Evolutionary conservation across 2,329 filamentous ascomycete species (phyloP).

Genomic region (Talaromyces amestolkiae): DNA sequence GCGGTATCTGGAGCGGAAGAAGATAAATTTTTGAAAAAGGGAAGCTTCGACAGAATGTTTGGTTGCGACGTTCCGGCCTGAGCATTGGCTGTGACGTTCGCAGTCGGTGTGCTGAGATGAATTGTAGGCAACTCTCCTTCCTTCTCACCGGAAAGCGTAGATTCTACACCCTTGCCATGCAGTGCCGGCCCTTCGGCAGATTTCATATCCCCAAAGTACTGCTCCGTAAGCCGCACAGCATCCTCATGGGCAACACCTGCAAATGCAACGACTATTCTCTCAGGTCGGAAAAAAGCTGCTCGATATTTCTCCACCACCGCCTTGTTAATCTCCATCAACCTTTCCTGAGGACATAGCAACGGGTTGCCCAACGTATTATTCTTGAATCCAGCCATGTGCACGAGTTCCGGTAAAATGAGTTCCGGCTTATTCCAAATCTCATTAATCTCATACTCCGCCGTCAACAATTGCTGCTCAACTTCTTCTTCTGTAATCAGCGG

Average conservation of each 20-base stretch:
- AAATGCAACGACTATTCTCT: conserved; percentile 91
- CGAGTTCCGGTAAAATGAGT: conserved; percentile 88
- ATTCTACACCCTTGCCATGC: conserved; percentile 59
- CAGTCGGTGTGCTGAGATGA: conserved; percentile 43
- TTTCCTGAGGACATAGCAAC: conserved; percentile 82
- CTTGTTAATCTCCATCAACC: conserved; percentile 71
- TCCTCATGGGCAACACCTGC: conserved; percentile 81
- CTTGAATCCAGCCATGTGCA: conserved; percentile 93
- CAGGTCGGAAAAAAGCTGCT: conserved; percentile 79
- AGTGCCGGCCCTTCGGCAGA: conserved; percentile 49
- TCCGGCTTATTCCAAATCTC: conserved; percentile 99
- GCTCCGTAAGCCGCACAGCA: conserved; percentile 74
- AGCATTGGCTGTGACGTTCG: conserved; percentile 35
- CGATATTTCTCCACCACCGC: conserved; percentile 74
- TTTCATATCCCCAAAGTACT: conserved; percentile 91
- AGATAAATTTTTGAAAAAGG: conserved; percentile 86
- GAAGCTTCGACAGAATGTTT: conserved; percentile 74
- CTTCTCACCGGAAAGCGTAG: conserved; percentile 37
- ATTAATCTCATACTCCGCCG: conserved; percentile 89
- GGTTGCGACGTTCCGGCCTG: conserved; percentile 50
- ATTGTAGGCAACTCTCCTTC: conserved; percentile 36
- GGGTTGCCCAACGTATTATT: conserved; percentile 96
- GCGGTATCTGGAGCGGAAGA: conserved; percentile 64
- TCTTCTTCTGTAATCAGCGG: conserved; percentile 82
- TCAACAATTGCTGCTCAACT: conserved; percentile 80